Evolutionary conservation across 805 yeast genomes (phyloP).

Genomic region (Candida ulmi): DNA sequence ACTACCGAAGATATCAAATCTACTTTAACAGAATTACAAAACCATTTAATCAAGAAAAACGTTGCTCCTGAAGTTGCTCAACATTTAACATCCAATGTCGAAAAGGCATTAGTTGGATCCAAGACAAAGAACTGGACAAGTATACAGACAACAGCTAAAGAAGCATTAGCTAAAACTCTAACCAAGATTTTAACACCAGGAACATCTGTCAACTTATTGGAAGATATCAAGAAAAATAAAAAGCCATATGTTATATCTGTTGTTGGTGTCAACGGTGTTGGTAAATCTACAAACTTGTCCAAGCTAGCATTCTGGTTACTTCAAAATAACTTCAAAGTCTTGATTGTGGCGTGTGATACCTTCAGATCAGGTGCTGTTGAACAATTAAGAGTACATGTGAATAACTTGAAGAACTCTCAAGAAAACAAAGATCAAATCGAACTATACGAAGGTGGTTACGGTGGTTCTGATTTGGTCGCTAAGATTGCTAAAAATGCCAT

Average conservation of each 20-base stretch:
- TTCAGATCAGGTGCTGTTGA: slow-evolving; percentile 99
- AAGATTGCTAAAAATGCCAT: slow-evolving; percentile 90
- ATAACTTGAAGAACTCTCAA: slow-evolving; percentile 67
- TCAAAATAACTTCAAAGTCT: slow-evolving; percentile 80
- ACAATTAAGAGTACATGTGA: slow-evolving; percentile 90
- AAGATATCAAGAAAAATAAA: slow-evolving; percentile 49
- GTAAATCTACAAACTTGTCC: slow-evolving; percentile 92
- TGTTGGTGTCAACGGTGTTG: slow-evolving; percentile 98
- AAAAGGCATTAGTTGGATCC: slow-evolving; percentile 62
- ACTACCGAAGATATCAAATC: slow-evolving; percentile 58
- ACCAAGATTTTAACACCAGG: slow-evolving; percentile 85
- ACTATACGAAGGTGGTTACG: slow-evolving; percentile 90
- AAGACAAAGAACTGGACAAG: slow-evolving; percentile 72
- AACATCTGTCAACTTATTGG: slow-evolving; percentile 79
- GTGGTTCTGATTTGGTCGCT: slow-evolving; percentile 92
- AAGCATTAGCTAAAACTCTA: slow-evolving; percentile 52
- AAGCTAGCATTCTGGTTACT: slow-evolving; percentile 93
- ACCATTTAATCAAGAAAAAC: slow-evolving; percentile 78
- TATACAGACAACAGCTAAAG: slow-evolving; percentile 65
- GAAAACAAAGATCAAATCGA: slow-evolving; percentile 45
- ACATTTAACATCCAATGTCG: slow-evolving; percentile 63
- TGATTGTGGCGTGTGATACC: slow-evolving; percentile 96
- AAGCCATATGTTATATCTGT: slow-evolving; percentile 91
- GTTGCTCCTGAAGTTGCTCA: slow-evolving; percentile 89
- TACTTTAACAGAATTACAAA: slow-evolving; percentile 59